Evolutionary conservation across 75 land plant species (phyloP), one percentile per base, ranked within the genome.

Genomic region (Pseudotsuga menziesii): DNA sequence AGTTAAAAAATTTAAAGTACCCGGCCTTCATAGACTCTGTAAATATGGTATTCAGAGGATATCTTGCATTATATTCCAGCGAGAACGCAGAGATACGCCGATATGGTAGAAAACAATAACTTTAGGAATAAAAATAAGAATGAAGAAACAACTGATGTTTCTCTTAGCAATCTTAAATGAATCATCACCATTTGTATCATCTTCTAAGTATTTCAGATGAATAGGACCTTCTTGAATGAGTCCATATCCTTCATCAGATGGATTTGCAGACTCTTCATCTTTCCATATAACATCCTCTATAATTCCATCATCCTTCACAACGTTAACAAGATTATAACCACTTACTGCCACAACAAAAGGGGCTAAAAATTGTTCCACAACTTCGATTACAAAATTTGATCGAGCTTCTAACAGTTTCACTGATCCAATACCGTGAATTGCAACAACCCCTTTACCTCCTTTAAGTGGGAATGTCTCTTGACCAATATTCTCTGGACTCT

Each of bases 71-170:
- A n/a, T n/a, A n/a, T n/a, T n/a, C n/a, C n/a, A n/a, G n/a, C n/a
- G n/a, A n/a, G n/a, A n/a, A n/a, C n/a, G n/a, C n/a, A n/a, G n/a
- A n/a, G n/a, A n/a, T n/a, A n/a, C n/a, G n/a, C n/a, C n/a, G n/a
- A n/a, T n/a, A n/a, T n/a, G n/a, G n/a, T n/a, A n/a, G n/a, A n/a
- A n/a, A n/a, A n/a, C n/a, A n/a, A n/a, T n/a, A n/a, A n/a, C n/a
- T n/a, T n/a, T n/a, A n/a, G 98, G 96, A 22, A 95, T 79, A 61
- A 95, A 93, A 58, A 95, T 91, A 75, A 95, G 77, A 20, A 95
- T 70, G 25, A 61, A 80, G 52, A 95, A 82, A 75, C 63, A 77
- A n/a, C 98, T 96, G 72, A 92, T 57, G 35, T 77, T 70, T 78
- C 81, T 83, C 69, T 75, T 85, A 60, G 70, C 55, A 27, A 56